Base-by-base conservation (phyloP, 1,284 basidiomycete genomes). In the Puccinia novopanici region DNA sequence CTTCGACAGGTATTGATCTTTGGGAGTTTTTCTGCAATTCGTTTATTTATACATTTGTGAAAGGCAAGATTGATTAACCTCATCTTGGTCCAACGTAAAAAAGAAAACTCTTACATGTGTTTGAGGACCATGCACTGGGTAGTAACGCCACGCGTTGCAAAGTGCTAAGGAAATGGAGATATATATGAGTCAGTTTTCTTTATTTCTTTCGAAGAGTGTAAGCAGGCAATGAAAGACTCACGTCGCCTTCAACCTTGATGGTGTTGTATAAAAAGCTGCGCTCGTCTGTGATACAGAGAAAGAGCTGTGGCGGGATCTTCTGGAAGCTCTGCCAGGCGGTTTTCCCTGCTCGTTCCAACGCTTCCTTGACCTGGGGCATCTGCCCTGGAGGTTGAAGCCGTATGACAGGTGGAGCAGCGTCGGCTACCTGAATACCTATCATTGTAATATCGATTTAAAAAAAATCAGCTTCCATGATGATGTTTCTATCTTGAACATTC, bases 1-100 rank as follows among this genome's bases (percentile, higher is more conserved):
- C 77, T 79, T 79, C 27, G 77, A 59, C 22, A 79, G 42, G 37
- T 79, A 79, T 72, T 79, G 77, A 52, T 79, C 77, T 52, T 79
- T 65, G 0, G 68, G 30, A 30, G 42, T 79, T 27, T 61, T 59
- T 17, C 68, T 79, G 59, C 4, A 40, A 15, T 45, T 8, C 15
- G n/a, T n/a, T n/a, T n/a, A n/a, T 45, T 45, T 63, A 15, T 4
- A 40, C 17, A 37, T 59, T 37, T n/a, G n/a, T 42, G 61, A 13
- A 37, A 8, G 27, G n/a, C n/a, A n/a, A n/a, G n/a, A 45, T 8
- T 45, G 6, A 45, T 6, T 45, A 45, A 6, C 15, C 15, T 6
- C 45, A 45, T 45, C 45, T 45, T 15, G 8, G 6, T 45, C 6
- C 6, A 45, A 45, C 6, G 15, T 45, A 45, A 45, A 45, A 8